Evolutionary conservation across 2,329 filamentous ascomycete genomes (phyloP).

Genomic region (Alternaria gansuensis): DNA sequence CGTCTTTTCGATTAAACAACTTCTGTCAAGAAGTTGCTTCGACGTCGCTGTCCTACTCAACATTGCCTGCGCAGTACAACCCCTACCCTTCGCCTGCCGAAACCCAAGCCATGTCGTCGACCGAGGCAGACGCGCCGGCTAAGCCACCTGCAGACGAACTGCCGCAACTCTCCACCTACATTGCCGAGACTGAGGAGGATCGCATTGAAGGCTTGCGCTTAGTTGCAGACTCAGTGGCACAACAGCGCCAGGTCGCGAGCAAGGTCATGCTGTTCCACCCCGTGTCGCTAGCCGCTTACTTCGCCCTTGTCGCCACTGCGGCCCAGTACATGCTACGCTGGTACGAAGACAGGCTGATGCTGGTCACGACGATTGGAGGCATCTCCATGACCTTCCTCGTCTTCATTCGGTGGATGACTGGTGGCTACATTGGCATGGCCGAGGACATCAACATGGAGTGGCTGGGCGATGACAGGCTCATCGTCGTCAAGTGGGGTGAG

Average conservation of each 20-base stretch:
- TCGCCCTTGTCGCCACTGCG: constrained; percentile 53
- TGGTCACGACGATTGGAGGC: constrained; percentile 67
- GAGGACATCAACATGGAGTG: constrained; percentile 70
- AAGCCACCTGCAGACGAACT: constrained; percentile 44
- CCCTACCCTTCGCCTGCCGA: constrained; percentile 50
- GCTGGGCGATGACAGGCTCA: constrained; percentile 60
- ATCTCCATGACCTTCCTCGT: constrained; percentile 71
- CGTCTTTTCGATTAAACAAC: constrained; percentile 59
- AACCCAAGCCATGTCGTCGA: constrained; percentile 50
- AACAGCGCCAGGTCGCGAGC: constrained; percentile 77
- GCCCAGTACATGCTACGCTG: constrained; percentile 54
- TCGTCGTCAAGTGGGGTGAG: constrained; percentile 73
- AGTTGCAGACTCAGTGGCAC: constrained; percentile 81
- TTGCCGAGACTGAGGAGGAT: constrained; percentile 62
- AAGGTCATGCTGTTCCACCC: constrained; percentile 61
- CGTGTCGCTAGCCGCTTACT: constrained; percentile 49
- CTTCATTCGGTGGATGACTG: constrained; percentile 67
- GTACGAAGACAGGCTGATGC: constrained; percentile 62
- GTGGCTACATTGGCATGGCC: constrained; percentile 70
- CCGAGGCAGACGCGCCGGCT: constrained; percentile 35
- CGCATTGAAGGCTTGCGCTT: constrained; percentile 74
- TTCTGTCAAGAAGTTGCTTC: constrained; percentile 65
- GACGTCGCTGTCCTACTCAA: constrained; percentile 57
- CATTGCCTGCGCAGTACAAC: constrained; percentile 50
- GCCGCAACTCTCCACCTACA: constrained; percentile 70